A percentile compares a stretch with the other conserved stretches of the same genome.
Evolutionary conservation across 164 flowering plant genomes (phyloP).

Genomic region (Piper longum): DNA sequence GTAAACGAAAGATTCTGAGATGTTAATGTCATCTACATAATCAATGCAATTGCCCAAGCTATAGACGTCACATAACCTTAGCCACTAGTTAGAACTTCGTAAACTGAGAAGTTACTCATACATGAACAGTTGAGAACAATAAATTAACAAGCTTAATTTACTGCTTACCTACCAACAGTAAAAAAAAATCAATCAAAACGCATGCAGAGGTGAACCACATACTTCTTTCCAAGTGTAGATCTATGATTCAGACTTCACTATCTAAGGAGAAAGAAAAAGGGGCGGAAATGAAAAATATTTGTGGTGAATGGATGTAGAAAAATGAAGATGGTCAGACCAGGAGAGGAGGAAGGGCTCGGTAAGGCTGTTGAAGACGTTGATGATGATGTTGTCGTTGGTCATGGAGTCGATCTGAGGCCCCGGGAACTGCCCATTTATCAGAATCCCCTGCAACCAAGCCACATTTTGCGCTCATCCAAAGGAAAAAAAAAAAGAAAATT

Average conservation of each 20-base stretch:
- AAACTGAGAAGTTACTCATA: not conserved
- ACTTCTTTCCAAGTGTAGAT: not conserved
- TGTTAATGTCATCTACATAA: no score
- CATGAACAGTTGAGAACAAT: not conserved
- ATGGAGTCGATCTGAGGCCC: not conserved
- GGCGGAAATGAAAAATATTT: not conserved
- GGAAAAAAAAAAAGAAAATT: not conserved
- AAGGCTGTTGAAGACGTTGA: slow-evolving; percentile 1
- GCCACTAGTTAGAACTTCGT: no score
- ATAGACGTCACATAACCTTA: no score
- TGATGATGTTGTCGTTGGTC: not conserved
- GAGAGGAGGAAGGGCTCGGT: not conserved
- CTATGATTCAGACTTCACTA: not conserved
- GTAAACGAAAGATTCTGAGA: no score
- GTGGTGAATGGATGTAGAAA: not conserved
- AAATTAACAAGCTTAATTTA: not conserved
- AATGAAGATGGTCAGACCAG: not conserved
- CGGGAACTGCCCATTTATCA: slow-evolving; percentile 1
- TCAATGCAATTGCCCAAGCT: no score
- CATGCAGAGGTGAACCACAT: not conserved
- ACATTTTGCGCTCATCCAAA: not conserved
- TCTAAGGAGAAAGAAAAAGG: not conserved
- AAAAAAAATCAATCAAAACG: not conserved
- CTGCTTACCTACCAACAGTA: not conserved
- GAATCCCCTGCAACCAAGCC: not conserved